Base-by-base conservation (phyloP, 176 grass and related monocot genomes). In the Canna indica region DNA sequence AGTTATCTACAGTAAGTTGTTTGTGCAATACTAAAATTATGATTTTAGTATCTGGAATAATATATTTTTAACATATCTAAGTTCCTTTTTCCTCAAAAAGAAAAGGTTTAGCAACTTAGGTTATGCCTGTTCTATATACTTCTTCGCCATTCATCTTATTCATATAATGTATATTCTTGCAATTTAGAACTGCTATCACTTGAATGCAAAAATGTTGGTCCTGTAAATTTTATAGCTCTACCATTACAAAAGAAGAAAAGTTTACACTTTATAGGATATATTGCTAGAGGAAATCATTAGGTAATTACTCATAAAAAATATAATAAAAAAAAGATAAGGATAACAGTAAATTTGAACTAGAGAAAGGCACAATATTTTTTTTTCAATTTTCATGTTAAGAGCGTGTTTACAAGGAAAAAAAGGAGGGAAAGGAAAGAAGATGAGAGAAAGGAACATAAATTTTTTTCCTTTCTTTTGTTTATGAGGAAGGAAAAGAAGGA, bases 1-100 rank as follows among this genome's bases (percentile, higher is more conserved):
- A 93, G 81, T 82, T 99, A 73, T 84, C 86, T 75, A 94, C 95
- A 48, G 95, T 99, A 83, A 86, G 90, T 97, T 52, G 2, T 22
- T 36, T 22, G 1, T 20, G 4, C 17, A 42, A 5, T 30, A 58
- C 24, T 50, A 47, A 11, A 44, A 44, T 44, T 76, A 16, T 60
- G 27, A 30, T 30, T 25, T 15, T 27, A 32, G 9, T 60, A 7
- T 60, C 24, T 9, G 15, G 7, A 44, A 44, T 44, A 4, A 44
- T 44, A 26, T 26, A 13, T 28, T 28, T 53, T 29, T 12, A 59
- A 59, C 26, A 10, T 2, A 26, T 11, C 18, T 66, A 15, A n/a
- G 17, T 24, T 66, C 29, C 17, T 36, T 66, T 20, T 36, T 20
- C 31, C 35, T 17, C 15, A 35, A 64, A 20, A 64, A n/a, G n/a